phyloP scores from a whole-genome alignment of 768 basidiomycete species.

The Leccinum uliginosum region DNA sequence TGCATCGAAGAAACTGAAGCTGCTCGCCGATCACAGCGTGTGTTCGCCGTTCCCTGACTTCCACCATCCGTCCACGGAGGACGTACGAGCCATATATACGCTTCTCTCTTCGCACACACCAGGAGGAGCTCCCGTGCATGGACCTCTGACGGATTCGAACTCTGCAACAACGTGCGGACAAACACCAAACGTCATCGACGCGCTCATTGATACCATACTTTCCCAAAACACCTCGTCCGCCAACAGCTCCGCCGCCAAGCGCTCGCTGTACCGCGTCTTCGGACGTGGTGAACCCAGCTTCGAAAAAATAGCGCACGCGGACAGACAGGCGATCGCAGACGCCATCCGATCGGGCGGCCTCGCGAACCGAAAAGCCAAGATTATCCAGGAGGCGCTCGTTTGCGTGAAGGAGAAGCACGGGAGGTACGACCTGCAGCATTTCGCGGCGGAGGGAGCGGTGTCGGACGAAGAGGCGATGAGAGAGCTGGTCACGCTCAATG shows the following conservation, averaged over 20 bases:
- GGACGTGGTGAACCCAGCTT: conserved; percentile 36
- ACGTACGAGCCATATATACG: conserved; percentile 2
- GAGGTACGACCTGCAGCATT: conserved; percentile 54
- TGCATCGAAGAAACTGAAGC: neutral
- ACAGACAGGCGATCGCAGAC: conserved; percentile 39
- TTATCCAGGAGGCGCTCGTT: conserved; percentile 42
- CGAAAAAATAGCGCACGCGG: conserved; percentile 44
- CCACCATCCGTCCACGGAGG: conserved; percentile 39
- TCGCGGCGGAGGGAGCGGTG: conserved; percentile 27
- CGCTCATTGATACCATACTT: conserved; percentile 55
- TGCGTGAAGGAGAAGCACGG: conserved; percentile 45
- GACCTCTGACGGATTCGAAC: conserved; percentile 11
- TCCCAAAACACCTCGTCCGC: conserved; percentile 55
- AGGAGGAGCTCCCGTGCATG: conserved; percentile 25
- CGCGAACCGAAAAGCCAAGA: conserved; percentile 56
- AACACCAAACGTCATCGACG: conserved; percentile 52
- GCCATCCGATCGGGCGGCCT: conserved; percentile 53
- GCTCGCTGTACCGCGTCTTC: conserved; percentile 36
- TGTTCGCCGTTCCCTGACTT: conserved; percentile 16
- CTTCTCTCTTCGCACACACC: conserved; percentile 39
- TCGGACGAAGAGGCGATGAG: conserved; percentile 51
- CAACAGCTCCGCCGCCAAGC: conserved; percentile 51
- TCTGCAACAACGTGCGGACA: conserved; percentile 43
- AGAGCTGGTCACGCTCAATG: conserved; percentile 51
- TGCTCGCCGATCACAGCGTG: neutral